Percentiles rank a stretch among this genome's conserved stretches.
Evolutionary conservation across 352 stramenopile species (phyloP).

Genomic region (Pythium coloratum): DNA sequence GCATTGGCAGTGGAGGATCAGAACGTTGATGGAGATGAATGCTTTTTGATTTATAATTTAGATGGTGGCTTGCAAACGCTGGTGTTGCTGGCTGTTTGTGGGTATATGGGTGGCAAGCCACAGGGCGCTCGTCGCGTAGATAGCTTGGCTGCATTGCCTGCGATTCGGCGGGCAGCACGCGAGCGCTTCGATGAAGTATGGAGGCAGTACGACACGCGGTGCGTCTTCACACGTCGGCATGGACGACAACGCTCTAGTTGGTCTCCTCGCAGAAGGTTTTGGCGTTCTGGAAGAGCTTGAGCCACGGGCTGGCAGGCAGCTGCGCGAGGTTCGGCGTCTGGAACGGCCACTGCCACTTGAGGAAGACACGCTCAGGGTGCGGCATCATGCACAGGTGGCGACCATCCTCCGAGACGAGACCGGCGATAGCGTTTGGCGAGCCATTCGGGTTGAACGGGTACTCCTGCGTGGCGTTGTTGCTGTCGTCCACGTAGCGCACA

Average conservation of each 20-base stretch:
- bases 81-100: neutral
- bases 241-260: constrained; percentile 27
- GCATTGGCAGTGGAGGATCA: no score
- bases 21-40: neutral
- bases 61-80: neutral
- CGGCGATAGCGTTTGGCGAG: constrained; percentile 95
- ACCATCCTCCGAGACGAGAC: constrained; percentile 96
- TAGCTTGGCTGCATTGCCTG: neutral
- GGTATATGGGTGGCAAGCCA: neutral
- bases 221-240: neutral
- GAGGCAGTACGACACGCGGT: neutral
- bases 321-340: constrained; percentile 85
- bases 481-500: constrained; percentile 97
- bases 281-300: constrained; percentile 99
- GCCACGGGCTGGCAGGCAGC: constrained; percentile 91
- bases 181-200: neutral
- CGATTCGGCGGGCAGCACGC: neutral
- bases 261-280: constrained; percentile 93
- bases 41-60: constrained; percentile 8
- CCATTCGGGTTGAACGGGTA: constrained; percentile 99
- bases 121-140: neutral
- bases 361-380: constrained; percentile 97
- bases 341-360: constrained; percentile 98
- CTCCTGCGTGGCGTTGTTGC: constrained; percentile 90
- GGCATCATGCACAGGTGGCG: constrained; percentile 99